Conservation (phyloP, 2,329 filamentous ascomycete species). For the Penicillium rolfsii region DNA sequence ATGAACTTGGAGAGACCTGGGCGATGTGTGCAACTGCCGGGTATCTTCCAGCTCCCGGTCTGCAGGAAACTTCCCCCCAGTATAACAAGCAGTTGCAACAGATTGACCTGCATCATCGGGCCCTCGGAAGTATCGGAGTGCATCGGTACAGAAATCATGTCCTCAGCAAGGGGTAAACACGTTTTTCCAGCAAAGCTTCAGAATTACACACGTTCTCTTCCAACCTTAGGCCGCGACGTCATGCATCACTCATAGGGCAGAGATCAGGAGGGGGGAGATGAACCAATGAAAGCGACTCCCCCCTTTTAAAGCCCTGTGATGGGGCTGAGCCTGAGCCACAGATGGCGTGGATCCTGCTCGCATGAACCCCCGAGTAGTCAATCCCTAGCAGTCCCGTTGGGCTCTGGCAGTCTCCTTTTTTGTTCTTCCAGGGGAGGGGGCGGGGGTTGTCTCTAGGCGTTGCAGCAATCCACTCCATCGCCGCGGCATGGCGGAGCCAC, state of each 20-base stretch:
- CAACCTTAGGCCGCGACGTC: slow-evolving; percentile 19
- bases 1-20: background rate
- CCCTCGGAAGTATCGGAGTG: background rate
- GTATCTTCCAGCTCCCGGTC: background rate
- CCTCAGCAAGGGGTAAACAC: slow-evolving; percentile 3
- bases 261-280: background rate
- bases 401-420: background rate
- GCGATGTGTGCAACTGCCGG: background rate
- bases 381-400: background rate
- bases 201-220: background rate
- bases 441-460: too few relatives aligned
- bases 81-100: background rate
- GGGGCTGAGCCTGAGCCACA: slow-evolving; percentile 21
- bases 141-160: background rate
- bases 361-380: background rate
- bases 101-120: background rate
- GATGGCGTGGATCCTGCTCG: slow-evolving; percentile 20
- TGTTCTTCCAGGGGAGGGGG: background rate
- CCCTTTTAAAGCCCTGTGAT: background rate
- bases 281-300: background rate
- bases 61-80: background rate
- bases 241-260: slow-evolving; percentile 17
- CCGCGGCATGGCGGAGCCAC: slow-evolving; percentile 18
- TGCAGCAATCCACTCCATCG: background rate
- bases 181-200: slow-evolving; percentile 1